Base-by-base conservation (phyloP, 2,329 filamentous ascomycete genomes). In the Microdochium trichocladiopsis region DNA sequence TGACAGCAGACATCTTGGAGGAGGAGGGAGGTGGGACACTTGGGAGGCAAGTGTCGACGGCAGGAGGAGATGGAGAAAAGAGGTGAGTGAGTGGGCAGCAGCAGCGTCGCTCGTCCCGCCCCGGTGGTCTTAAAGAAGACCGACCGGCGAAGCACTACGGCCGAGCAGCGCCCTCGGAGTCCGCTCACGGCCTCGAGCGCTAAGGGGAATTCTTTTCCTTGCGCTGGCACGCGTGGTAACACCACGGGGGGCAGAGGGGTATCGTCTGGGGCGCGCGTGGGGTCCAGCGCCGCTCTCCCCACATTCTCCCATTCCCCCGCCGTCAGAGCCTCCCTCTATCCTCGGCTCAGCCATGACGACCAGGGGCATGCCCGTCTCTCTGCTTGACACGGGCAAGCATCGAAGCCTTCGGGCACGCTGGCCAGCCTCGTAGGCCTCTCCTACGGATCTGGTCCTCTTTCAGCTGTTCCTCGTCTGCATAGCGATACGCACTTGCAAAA, bases 1-100 rank as follows among this genome's bases (percentile, higher is more conserved):
- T 73, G 68, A 77, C 73, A 65, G 74, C 73, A 67, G 78, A 80
- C 78, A 81, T 81, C 31, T 48, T 55, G 53, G 18, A 28, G 47
- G n/a, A 12, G 18, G 24, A 23, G n/a, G 23, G 47, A 48, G 41
- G 21, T 21, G 41, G 9, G 10, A 22, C 18, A 14, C 28, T 31
- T 8, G 28, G 28, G 28, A n/a, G n/a, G n/a, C n/a, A n/a, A n/a
- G n/a, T n/a, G n/a, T n/a, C 4, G 14, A n/a, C 5, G 18, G 33
- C 28, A 33, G 18, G 33, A 37, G 14, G 33, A 37, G 33, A 16
- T 8, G 33, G 33, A 45, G 21, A 18, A 45, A 5, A 18, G 12
- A 22, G 6, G 28, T 8, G 14, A 14, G 14, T 31, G 28, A 18
- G 41, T 21, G 18, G 41, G 41, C 3, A 45, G 21, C n/a, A 45